Base-by-base conservation (phyloP, 371 early-diverging fungal genomes). In the Synchytrium microbalum region DNA sequence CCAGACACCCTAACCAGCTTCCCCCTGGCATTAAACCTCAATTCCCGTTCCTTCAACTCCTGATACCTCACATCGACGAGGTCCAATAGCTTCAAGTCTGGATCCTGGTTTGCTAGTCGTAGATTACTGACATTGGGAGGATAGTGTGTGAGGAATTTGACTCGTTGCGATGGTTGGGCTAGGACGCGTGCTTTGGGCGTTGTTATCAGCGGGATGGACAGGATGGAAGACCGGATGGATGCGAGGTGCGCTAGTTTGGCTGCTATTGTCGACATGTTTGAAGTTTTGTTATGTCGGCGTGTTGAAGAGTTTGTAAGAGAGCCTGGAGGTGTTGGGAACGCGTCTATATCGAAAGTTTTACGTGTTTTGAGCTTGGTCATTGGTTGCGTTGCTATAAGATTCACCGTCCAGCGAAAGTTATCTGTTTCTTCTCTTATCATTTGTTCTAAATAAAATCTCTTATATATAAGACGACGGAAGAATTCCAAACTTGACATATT, bases 1-100 rank as follows among this genome's bases (percentile, higher is more conserved):
- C 76, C 69, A 33, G 68, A 64, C 24, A 71, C 67, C 23, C 72
- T 64, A 33, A 74, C 67, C 30, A 59, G 54, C 61, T 76, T 73
- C 19, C 72, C 70, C 27, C 77, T 32, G 32, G 70, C 70, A 27
- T 64, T 32, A 59, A 63, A 63, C 26, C 64, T 65, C 31, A 61
- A 63, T 67, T 76, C 71, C 26, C 71, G 8, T 30, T 26, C 38
- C 54, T 60, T 53, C 28, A 38, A 25, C 24, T 53, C 26, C 54
- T 72, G 65, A 32, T 62, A 3, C 70, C 69, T 65, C 24, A 60
- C 55, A 55, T 76, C 71, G 55, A 63, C 57, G 28, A 73, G 64
- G 10, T 60, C 54, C 52, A 71, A 59, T 30, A 57, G 2, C 24
- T 19, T 58, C 19, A 75, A 58, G 3, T 24, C 30, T 33, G 61